Evolutionary conservation across 495 filamentous ascomycete genomes (phyloP), one percentile per base, ranked within the genome.

Genomic region (Collariella sp.): DNA sequence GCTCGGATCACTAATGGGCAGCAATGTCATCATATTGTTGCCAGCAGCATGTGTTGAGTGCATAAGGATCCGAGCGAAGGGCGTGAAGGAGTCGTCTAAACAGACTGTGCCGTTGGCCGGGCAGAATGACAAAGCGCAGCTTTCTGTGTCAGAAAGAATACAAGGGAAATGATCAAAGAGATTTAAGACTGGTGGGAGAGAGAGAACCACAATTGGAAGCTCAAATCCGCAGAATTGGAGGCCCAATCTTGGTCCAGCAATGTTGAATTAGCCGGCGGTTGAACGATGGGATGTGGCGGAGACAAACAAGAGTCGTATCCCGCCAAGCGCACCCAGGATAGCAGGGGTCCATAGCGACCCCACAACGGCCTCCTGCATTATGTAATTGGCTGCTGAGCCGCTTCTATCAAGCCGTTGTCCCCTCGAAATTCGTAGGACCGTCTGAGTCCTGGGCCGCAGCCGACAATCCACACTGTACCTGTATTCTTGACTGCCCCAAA

Each of bases 381-480:
- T 58, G 56, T 58, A 58, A 58, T 59, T 47, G 52, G 56, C 23
- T 46, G n/a, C 26, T 50, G 35, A 54, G 38, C 44, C 56, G 52
- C 26, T 9, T 50, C 61, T 64, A 61, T 61, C 58, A 59, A 48
- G 53, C 62, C 53, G 56, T 36, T 41, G 58, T 66, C 60, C 61
- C 63, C 58, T 63, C 65, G 51, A 67, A 67, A 59, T 64, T 64
- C 58, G 46, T 46, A 36, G 35, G 58, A 42, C 31, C 24, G 31
- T 33, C 23, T 35, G 16, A 47, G 33, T 39, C 44, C 36, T 53
- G 9, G 48, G 36, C 42, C 53, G 29, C 35, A 18, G 42, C 43
- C 29, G 16, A 23, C 13, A 12, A 9, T 1, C 18, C 35, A 15
- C 52, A 55, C 52, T 41, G 47, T 44, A 48, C 42, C 42, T 59